Conservation (phyloP, 2,329 filamentous ascomycete species). For the Exophiala sideris region DNA sequence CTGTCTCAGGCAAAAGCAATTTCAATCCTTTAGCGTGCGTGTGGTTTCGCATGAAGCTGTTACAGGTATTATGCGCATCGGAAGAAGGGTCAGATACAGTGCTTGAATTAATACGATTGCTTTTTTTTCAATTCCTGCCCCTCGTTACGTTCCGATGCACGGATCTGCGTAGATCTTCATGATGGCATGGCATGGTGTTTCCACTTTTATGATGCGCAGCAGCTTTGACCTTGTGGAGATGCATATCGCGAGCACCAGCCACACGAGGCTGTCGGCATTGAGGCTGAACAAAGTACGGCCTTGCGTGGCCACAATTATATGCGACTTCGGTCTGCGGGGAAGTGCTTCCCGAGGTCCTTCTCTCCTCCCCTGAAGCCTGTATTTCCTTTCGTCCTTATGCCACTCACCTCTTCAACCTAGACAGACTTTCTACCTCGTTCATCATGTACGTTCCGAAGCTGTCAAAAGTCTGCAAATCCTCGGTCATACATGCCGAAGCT, state of each 20-base stretch:
- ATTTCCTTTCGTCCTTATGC: not conserved
- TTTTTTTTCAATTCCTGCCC: not conserved
- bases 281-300: not conserved
- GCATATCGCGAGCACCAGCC: not conserved
- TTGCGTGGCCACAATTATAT: not conserved
- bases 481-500: too few species aligned
- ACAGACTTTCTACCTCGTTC: too few species aligned
- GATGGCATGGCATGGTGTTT: not conserved
- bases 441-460: too few species aligned
- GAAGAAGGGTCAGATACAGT: constrained; percentile 8
- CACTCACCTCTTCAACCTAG: not conserved
- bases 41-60: constrained; percentile 9
- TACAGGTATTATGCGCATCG: constrained; percentile 9
- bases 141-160: not conserved
- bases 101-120: constrained; percentile 11
- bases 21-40: constrained; percentile 26
- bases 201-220: constrained; percentile 17
- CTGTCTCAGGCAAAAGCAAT: constrained; percentile 13
- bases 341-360: not conserved
- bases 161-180: not conserved
- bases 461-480: too few species aligned
- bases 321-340: not conserved
- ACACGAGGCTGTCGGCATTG: not conserved
- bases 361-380: too few species aligned
- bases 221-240: not conserved